Evolutionary conservation across 1,139 yeast species (phyloP).

Genomic region (Chernovozyma aurita): DNA sequence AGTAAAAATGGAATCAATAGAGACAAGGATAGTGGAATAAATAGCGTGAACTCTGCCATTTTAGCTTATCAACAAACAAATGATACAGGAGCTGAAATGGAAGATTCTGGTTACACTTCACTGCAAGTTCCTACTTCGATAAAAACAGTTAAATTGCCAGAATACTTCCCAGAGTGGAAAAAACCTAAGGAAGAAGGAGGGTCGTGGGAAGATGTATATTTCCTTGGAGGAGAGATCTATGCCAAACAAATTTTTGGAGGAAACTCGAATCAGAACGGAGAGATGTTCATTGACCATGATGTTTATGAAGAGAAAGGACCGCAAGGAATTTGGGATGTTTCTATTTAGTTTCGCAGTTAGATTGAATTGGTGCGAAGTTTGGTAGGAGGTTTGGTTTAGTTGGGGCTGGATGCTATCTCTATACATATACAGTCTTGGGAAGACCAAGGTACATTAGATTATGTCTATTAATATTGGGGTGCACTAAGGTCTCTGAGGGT

Average conservation of each 20-base stretch:
- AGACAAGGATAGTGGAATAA: constrained; percentile 20
- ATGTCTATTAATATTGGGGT: too few species aligned
- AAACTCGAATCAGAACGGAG: constrained; percentile 55
- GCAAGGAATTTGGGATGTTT: constrained; percentile 51
- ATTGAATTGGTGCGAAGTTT: too few species aligned
- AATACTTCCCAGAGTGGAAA: constrained; percentile 95
- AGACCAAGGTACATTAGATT: too few species aligned
- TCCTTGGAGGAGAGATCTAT: constrained; percentile 84
- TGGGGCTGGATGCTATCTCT: too few species aligned
- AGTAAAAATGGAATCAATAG: too few species aligned
- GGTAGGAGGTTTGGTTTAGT: too few species aligned
- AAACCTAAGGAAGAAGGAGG: constrained; percentile 57
- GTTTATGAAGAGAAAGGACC: constrained; percentile 84
- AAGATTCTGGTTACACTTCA: constrained; percentile 17
- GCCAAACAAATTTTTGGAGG: constrained; percentile 76
- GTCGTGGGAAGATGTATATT: constrained; percentile 63
- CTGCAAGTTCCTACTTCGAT: constrained; percentile 75
- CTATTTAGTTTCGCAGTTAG: constrained; percentile 25
- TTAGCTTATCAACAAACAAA: constrained; percentile 42
- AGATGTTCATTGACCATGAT: constrained; percentile 66
- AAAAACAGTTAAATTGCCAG: constrained; percentile 70
- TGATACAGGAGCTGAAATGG: constrained; percentile 20
- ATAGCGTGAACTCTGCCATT: constrained; percentile 38
- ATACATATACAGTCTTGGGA: too few species aligned
- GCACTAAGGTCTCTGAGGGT: too few species aligned